phyloP scores from a whole-genome alignment of 352 stramenopile genomes.

The Phytophthora gonapodyides region DNA sequence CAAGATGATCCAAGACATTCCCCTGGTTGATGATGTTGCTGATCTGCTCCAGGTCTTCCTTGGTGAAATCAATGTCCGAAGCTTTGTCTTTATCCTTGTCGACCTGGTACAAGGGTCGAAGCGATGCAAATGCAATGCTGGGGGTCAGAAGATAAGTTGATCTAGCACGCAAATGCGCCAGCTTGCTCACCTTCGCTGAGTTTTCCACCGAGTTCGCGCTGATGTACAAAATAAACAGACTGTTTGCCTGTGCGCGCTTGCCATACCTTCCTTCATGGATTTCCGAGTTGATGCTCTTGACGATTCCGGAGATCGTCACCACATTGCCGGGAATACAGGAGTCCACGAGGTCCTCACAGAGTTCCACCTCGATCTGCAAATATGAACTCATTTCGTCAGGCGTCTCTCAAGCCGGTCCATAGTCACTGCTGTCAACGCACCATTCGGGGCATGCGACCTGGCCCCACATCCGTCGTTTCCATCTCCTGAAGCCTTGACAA shows the following conservation, averaged over 20 bases:
- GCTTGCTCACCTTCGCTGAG: slow-evolving; percentile 47
- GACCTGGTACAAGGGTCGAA: slow-evolving; percentile 12
- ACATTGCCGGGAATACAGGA: slow-evolving; percentile 95
- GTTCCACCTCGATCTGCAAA: slow-evolving; percentile 81
- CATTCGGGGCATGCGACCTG: slow-evolving; percentile 90
- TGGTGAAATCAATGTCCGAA: slow-evolving; percentile 78
- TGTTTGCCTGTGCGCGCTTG: slow-evolving; percentile 91
- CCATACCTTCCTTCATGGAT: slow-evolving; percentile 86
- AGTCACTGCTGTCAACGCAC: slow-evolving; percentile 19
- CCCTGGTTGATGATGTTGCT: slow-evolving; percentile 87
- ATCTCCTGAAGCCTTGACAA: slow-evolving; percentile 85
- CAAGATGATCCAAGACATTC: slow-evolving; percentile 94
- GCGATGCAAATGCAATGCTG: slow-evolving; percentile 5
- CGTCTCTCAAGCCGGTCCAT: background rate
- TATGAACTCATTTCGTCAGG: background rate
- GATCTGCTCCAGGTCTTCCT: slow-evolving; percentile 93
- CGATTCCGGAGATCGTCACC: slow-evolving; percentile 92
- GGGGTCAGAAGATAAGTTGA: background rate
- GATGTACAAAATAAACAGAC: slow-evolving; percentile 95
- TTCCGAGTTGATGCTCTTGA: slow-evolving; percentile 96
- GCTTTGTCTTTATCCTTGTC: slow-evolving; percentile 60
- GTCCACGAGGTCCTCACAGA: slow-evolving; percentile 94
- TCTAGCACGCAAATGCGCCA: too few relatives aligned
- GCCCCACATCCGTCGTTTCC: slow-evolving; percentile 85
- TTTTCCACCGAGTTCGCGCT: slow-evolving; percentile 91